Percentiles rank a stretch among this genome's conserved stretches.
phyloP scores from a whole-genome alignment of 2,329 filamentous ascomycete genomes.

The Arthroderma sp. region DNA sequence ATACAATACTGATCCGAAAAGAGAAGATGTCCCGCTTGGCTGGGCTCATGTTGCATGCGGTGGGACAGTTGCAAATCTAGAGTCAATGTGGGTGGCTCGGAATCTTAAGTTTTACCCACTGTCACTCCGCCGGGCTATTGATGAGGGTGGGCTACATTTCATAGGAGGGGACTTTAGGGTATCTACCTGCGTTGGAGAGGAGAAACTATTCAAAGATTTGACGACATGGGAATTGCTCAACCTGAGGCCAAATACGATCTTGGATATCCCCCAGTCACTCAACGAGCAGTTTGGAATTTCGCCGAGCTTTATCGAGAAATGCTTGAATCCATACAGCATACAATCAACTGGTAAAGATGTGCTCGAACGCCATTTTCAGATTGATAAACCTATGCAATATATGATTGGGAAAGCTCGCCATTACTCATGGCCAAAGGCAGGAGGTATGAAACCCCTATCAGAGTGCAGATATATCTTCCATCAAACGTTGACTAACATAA shows the following conservation, averaged over 20 bases:
- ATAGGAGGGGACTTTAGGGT: neutral
- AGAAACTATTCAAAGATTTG: neutral
- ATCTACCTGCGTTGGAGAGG: neutral
- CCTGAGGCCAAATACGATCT: slow-evolving; percentile 25
- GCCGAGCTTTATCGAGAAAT: slow-evolving; percentile 21
- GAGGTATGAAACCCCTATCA: slow-evolving; percentile 16
- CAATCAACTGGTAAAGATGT: neutral
- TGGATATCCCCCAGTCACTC: slow-evolving; percentile 30
- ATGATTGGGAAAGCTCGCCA: neutral
- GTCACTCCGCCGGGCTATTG: slow-evolving; percentile 22
- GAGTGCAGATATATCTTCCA: too few species aligned
- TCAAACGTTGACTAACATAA: slow-evolving; percentile 17
- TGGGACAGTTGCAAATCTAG: slow-evolving; percentile 32
- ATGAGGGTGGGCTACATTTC: neutral
- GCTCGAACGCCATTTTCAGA: neutral
- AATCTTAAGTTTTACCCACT: slow-evolving; percentile 39
- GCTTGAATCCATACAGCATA: neutral
- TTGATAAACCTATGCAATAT: slow-evolving; percentile 12
- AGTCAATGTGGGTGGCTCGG: slow-evolving; percentile 36
- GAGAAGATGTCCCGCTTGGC: slow-evolving; percentile 12
- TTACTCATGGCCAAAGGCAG: slow-evolving; percentile 1
- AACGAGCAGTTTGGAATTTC: slow-evolving; percentile 30
- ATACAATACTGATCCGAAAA: slow-evolving; percentile 25
- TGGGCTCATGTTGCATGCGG: slow-evolving; percentile 38
- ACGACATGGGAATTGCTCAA: slow-evolving; percentile 35